These are phyloP conservation scores for Jackrogersella multiformis DNA, from an alignment of 495 filamentous ascomycete genomes.

Conservation along the genomic window DNA sequence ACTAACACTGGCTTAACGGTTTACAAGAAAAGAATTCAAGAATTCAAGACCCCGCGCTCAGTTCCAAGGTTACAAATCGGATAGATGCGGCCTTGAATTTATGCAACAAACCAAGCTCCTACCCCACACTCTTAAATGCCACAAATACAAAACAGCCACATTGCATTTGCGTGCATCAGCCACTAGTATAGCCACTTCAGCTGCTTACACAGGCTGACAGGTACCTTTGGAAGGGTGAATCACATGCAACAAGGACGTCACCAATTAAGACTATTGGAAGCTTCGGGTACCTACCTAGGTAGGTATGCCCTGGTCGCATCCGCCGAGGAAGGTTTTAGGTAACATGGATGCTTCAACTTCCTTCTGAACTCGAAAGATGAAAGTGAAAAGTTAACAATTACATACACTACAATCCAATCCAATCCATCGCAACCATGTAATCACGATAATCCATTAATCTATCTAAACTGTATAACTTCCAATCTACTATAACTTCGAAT, in stretches of 20 bases:
- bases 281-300: no score
- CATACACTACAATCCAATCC: not conserved
- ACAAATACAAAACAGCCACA: not conserved
- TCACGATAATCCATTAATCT: slow-evolving; percentile 21
- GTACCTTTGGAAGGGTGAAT: slow-evolving; percentile 24
- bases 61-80: slow-evolving; percentile 17
- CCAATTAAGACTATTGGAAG: slow-evolving; percentile 31
- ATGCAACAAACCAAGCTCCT: slow-evolving; percentile 20
- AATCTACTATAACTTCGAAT: slow-evolving; percentile 9
- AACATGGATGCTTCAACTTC: slow-evolving; percentile 7
- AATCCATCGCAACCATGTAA: slow-evolving; percentile 37
- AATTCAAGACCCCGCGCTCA: slow-evolving; percentile 32
- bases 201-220: not conserved
- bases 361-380: not conserved
- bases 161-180: not conserved
- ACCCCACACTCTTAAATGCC: slow-evolving; percentile 19
- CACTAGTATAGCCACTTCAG: slow-evolving; percentile 25
- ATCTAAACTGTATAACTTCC: slow-evolving; percentile 22
- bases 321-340: slow-evolving; percentile 42
- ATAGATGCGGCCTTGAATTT: slow-evolving; percentile 26
- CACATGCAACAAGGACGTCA: slow-evolving; percentile 48
- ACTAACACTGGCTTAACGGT: no score
- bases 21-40: no score
- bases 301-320: slow-evolving; percentile 40
- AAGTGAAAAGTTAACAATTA: not conserved